Evolutionary conservation across 768 basidiomycete genomes (phyloP).

Genomic region (Macrolepiota dolichaula): DNA sequence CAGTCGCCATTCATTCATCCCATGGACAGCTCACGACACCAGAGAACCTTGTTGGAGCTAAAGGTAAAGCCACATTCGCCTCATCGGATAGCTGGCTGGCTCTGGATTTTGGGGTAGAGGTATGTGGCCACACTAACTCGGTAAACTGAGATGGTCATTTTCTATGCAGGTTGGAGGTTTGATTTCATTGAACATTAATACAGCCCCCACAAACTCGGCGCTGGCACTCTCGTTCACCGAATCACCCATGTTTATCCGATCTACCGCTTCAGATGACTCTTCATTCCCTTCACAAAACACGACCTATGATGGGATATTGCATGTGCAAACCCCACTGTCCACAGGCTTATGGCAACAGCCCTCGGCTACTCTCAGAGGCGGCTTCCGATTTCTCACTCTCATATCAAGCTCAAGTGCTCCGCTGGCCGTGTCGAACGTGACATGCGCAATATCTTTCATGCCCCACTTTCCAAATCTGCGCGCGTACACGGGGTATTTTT

Average conservation of each 20-base stretch:
- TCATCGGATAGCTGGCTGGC: conserved; percentile 44
- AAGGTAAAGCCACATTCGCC: conserved; percentile 34
- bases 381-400: conserved; percentile 52
- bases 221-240: conserved; percentile 57
- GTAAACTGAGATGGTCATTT: background rate
- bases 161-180: conserved; percentile 45
- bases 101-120: conserved; percentile 55
- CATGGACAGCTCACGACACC: conserved; percentile 33
- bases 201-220: conserved; percentile 26
- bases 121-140: conserved; percentile 16
- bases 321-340: conserved; percentile 28
- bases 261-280: conserved; percentile 51
- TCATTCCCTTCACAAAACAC: conserved; percentile 42
- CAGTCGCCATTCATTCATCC: conserved; percentile 33
- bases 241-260: conserved; percentile 51
- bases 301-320: conserved; percentile 40
- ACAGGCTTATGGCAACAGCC: conserved; percentile 49
- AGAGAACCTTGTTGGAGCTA: conserved; percentile 28
- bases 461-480: conserved; percentile 47
- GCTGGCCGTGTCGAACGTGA: conserved; percentile 44
- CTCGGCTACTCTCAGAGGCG: conserved; percentile 40
- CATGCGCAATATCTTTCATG: conserved; percentile 50
- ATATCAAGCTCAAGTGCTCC: conserved; percentile 30
- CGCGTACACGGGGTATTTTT: conserved; percentile 53
- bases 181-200: conserved; percentile 43